phyloP scores from a whole-genome alignment of 768 basidiomycete genomes.

The Mycena rosella region DNA sequence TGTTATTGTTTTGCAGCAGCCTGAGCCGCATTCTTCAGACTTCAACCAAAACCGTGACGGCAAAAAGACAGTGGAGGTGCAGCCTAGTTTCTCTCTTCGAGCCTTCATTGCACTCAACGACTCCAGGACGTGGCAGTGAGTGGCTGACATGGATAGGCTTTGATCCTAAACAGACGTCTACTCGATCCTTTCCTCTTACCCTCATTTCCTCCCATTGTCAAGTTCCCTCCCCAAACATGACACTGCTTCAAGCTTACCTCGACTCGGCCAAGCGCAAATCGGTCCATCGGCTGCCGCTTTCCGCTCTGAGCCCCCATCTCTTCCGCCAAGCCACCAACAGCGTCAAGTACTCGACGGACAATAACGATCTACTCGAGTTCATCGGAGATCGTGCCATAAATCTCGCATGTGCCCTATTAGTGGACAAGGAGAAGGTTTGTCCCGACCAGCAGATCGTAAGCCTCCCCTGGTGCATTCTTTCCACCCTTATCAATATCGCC shows the following conservation, averaged over 20 bases:
- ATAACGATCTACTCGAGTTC: conserved; percentile 51
- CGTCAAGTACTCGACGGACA: conserved; percentile 39
- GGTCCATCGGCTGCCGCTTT: neutral
- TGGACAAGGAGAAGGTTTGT: conserved; percentile 43
- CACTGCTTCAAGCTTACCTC: conserved; percentile 25
- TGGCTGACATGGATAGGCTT: conserved; percentile 4
- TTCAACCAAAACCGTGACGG: conserved; percentile 1
- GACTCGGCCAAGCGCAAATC: conserved; percentile 12
- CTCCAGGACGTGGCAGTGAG: too few species aligned
- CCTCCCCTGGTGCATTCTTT: neutral
- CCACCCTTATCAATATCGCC: too few species aligned
- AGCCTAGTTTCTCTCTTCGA: neutral
- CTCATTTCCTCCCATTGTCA: neutral
- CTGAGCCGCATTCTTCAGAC: neutral
- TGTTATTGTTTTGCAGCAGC: too few species aligned
- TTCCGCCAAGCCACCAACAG: conserved; percentile 43
- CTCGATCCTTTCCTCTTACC: neutral
- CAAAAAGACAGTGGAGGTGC: neutral
- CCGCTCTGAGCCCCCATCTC: conserved; percentile 12
- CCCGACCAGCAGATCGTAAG: conserved; percentile 46
- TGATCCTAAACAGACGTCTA: neutral
- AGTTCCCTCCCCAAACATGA: conserved; percentile 4
- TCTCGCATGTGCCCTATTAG: conserved; percentile 45
- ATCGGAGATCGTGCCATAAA: conserved; percentile 50
- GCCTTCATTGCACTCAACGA: neutral